phyloP scores from a whole-genome alignment of 495 filamentous ascomycete genomes.

The Penicillium goetzii region DNA sequence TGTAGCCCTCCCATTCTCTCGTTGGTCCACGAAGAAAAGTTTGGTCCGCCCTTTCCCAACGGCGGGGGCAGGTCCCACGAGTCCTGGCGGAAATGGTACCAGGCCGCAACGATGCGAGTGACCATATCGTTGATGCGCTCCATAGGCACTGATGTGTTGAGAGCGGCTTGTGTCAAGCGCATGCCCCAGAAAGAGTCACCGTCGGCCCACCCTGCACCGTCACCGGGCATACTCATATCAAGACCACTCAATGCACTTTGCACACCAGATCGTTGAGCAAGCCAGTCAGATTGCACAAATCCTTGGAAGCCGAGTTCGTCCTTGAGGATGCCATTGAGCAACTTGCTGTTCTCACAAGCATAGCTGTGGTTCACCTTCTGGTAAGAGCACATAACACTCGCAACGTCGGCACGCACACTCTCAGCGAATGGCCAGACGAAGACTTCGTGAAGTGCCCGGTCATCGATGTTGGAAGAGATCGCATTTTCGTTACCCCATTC shows the following conservation, averaged over 20 bases:
- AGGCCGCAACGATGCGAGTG: conserved; percentile 85
- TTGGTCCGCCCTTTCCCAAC: conserved; percentile 71
- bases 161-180: conserved; percentile 71
- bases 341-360: conserved; percentile 87
- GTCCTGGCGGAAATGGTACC: conserved; percentile 91
- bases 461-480: conserved; percentile 80
- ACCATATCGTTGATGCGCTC: conserved; percentile 92
- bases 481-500: conserved; percentile 79
- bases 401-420: conserved; percentile 83
- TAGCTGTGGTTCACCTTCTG: conserved; percentile 92
- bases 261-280: conserved; percentile 84
- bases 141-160: conserved; percentile 84
- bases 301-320: conserved; percentile 95
- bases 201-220: conserved; percentile 76
- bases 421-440: conserved; percentile 93
- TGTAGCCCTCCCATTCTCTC: conserved; percentile 67
- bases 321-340: conserved; percentile 90
- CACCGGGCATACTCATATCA: conserved; percentile 96
- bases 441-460: conserved; percentile 79
- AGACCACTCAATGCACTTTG: conserved; percentile 79
- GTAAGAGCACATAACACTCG: conserved; percentile 85
- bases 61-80: conserved; percentile 57
- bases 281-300: conserved; percentile 92
- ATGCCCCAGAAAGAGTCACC: conserved; percentile 81
- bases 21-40: conserved; percentile 90